Percentiles rank a stretch among this genome's conserved stretches.
Evolutionary conservation across 1,284 basidiomycete species (phyloP).

Genomic region (Marasmius sp.): DNA sequence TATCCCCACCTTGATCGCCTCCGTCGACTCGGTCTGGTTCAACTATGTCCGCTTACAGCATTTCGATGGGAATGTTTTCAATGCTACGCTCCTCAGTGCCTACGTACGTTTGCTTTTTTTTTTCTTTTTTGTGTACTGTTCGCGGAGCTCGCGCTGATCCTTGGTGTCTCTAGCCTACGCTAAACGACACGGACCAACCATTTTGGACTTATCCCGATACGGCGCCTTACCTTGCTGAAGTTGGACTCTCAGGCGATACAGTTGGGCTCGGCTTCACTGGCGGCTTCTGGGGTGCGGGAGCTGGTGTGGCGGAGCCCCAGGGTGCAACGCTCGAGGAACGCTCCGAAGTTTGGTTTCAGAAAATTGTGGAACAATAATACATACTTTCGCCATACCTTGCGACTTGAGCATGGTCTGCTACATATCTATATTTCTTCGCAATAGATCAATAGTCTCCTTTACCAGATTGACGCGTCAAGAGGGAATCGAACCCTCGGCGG

Average conservation of each 20-base stretch:
- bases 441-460: no score
- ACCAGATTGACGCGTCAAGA: slow-evolving; percentile 60
- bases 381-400: not conserved
- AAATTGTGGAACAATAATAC: not conserved
- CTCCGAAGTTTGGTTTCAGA: slow-evolving; percentile 7
- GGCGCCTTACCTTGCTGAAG: slow-evolving; percentile 7
- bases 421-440: not conserved
- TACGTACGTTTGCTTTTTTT: slow-evolving; percentile 17
- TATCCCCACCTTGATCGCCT: slow-evolving; percentile 22
- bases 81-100: slow-evolving; percentile 14
- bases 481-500: slow-evolving; percentile 81
- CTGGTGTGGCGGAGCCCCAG: not conserved
- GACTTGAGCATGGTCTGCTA: not conserved
- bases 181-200: not conserved
- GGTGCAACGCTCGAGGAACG: slow-evolving; percentile 2
- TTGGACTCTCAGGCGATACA: slow-evolving; percentile 4
- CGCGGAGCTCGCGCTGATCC: not conserved
- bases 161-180: not conserved
- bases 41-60: slow-evolving; percentile 20
- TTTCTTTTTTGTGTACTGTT: not conserved
- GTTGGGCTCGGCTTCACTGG: not conserved
- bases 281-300: slow-evolving; percentile 7
- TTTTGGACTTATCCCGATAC: slow-evolving; percentile 6
- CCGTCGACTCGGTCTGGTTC: slow-evolving; percentile 16
- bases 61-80: slow-evolving; percentile 20